phyloP scores from a whole-genome alignment of 2,329 filamentous ascomycete species.

The Aotearoamyces nothofagi region DNA sequence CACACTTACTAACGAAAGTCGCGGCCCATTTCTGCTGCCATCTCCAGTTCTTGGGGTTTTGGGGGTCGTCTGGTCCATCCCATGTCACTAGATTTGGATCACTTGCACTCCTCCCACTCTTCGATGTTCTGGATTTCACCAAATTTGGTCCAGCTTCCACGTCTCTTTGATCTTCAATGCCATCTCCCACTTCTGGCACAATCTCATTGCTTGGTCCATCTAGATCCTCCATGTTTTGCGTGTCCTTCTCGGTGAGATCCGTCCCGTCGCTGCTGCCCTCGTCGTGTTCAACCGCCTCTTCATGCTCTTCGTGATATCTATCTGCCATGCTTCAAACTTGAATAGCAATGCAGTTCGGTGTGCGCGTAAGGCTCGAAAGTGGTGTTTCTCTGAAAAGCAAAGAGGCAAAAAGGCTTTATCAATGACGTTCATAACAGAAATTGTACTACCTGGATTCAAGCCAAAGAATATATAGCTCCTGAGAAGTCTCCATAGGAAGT shows the following conservation, averaged over 20 bases:
- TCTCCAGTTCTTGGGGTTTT: slow-evolving; percentile 16
- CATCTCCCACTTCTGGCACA: slow-evolving; percentile 11
- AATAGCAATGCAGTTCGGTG: no score
- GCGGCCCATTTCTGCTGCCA: slow-evolving; percentile 28
- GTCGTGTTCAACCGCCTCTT: slow-evolving; percentile 3
- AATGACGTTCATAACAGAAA: no score
- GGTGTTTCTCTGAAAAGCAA: no score
- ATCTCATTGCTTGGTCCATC: no score
- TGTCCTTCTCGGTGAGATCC: slow-evolving; percentile 7
- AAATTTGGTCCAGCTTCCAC: slow-evolving; percentile 10
- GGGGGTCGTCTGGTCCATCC: slow-evolving; percentile 12
- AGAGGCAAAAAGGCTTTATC: no score
- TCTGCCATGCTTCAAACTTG: no score
- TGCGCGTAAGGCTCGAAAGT: no score
- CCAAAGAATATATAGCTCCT: no score
- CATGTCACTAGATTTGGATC: slow-evolving; percentile 15
- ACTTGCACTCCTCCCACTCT: slow-evolving; percentile 6
- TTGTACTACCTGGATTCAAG: no score
- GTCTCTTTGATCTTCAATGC: slow-evolving; percentile 12
- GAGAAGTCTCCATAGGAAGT: no score
- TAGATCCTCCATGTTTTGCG: slow-evolving; percentile 1
- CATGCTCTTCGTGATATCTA: no score
- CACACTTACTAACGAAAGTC: slow-evolving; percentile 24
- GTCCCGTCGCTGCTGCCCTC: slow-evolving; percentile 5
- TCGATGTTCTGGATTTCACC: slow-evolving; percentile 9